Conservation (phyloP, 495 filamentous ascomycete species). For the Penicillium herquei region DNA sequence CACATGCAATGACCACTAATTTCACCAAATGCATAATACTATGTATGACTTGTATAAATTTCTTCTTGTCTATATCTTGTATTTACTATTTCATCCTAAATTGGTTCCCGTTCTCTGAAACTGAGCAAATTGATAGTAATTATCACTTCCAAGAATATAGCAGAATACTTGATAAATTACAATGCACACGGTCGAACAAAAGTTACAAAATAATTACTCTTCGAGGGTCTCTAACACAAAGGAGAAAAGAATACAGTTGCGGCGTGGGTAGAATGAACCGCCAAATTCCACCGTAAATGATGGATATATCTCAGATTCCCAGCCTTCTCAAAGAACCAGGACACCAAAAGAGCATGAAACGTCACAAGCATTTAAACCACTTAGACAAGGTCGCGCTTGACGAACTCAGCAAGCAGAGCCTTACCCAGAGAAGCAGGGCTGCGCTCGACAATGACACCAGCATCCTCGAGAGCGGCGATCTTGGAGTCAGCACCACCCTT, state of each 20-base stretch:
- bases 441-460: conserved; percentile 94
- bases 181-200: conserved; percentile 9
- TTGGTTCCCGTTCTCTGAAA: too few relatives aligned
- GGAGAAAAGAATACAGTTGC: conserved; percentile 34
- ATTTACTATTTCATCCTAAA: too few relatives aligned
- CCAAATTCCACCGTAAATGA: conserved; percentile 20
- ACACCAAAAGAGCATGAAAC: conserved; percentile 17
- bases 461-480: conserved; percentile 88
- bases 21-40: too few relatives aligned
- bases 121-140: too few relatives aligned
- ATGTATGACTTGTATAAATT: too few relatives aligned
- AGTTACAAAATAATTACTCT: conserved; percentile 33
- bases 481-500: conserved; percentile 98
- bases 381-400: conserved; percentile 93
- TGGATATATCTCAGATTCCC: conserved; percentile 25
- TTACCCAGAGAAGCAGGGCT: conserved; percentile 90
- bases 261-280: conserved; percentile 22
- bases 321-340: conserved; percentile 15
- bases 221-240: conserved; percentile 36
- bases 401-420: conserved; percentile 89
- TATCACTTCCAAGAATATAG: too few relatives aligned
- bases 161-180: background rate
- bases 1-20: too few relatives aligned
- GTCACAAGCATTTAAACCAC: conserved; percentile 14
- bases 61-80: too few relatives aligned